A percentile compares a stretch with the other conserved stretches of the same genome.
These are phyloP conservation scores for Boletus pseudo-olivaceus DNA, from an alignment of 768 basidiomycete species.

Conservation along the genomic window DNA sequence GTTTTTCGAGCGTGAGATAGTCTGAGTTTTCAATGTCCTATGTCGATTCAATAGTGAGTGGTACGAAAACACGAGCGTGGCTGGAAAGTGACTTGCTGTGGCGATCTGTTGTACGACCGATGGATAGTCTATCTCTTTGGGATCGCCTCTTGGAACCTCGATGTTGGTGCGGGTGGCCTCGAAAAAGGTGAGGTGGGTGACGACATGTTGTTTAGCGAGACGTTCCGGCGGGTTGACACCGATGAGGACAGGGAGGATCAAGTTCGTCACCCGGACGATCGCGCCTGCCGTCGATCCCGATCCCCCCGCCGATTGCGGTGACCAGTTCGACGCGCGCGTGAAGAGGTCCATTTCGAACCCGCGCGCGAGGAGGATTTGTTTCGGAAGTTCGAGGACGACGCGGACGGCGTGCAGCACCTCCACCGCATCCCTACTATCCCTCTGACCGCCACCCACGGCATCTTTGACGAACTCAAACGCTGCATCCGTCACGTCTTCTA, in stretches of 20 bases:
- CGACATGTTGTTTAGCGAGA: constrained; percentile 57
- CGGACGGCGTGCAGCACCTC: constrained; percentile 31
- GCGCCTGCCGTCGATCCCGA: constrained; percentile 5
- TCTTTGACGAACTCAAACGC: constrained; percentile 40
- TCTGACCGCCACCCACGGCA: constrained; percentile 7
- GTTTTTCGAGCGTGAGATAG: constrained; percentile 23
- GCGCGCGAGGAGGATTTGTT: constrained; percentile 50
- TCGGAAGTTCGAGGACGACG: constrained; percentile 43
- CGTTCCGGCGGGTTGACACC: constrained; percentile 73
- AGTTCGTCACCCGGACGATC: constrained; percentile 41
- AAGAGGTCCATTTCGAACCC: constrained; percentile 41
- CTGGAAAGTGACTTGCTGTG: constrained; percentile 8
- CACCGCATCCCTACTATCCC: not conserved
- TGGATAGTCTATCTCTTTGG: constrained; percentile 33
- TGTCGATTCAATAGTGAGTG: not conserved
- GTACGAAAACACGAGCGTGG: too few relatives aligned
- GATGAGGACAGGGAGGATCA: constrained; percentile 55
- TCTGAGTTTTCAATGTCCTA: constrained; percentile 12
- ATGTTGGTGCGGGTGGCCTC: constrained; percentile 21
- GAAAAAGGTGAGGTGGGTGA: constrained; percentile 48
- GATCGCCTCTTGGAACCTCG: too few relatives aligned
- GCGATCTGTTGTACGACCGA: constrained; percentile 34
- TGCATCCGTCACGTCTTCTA: constrained; percentile 34
- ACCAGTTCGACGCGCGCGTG: constrained; percentile 8
- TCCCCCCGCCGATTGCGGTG: not conserved